A percentile compares a stretch with the other conserved stretches of the same genome.
Conservation (phyloP, 441 rosid genomes). For the Dalechampia spathulata region DNA sequence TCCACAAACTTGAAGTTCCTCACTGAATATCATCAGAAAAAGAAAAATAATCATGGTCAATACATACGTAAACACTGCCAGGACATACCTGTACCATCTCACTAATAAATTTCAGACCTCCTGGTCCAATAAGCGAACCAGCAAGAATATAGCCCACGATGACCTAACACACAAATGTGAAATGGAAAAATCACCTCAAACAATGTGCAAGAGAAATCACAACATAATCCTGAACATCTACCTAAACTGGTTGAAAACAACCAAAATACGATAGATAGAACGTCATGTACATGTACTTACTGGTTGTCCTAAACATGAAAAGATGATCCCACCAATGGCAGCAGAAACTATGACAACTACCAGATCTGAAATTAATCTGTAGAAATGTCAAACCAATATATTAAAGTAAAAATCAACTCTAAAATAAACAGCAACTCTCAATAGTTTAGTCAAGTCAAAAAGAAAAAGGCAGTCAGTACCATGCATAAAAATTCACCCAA, state of each 20-base stretch:
- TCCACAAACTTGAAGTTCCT: background rate
- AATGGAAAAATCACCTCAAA: background rate
- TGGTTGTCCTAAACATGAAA: slow-evolving; percentile 97
- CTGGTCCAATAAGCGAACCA: slow-evolving; percentile 94
- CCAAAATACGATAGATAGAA: slow-evolving; percentile 8
- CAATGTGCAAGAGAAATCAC: slow-evolving; percentile 12
- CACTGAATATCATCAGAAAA: background rate
- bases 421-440: background rate
- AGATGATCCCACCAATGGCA: slow-evolving; percentile 91
- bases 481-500: background rate
- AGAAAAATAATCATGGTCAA: slow-evolving; percentile 1
- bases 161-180: slow-evolving; percentile 36
- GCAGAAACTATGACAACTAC: slow-evolving; percentile 97
- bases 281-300: slow-evolving; percentile 37
- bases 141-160: slow-evolving; percentile 99
- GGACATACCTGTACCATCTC: slow-evolving; percentile 93
- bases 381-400: slow-evolving; percentile 14
- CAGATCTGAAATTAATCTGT: slow-evolving; percentile 94
- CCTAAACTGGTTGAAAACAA: slow-evolving; percentile 4
- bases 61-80: no score
- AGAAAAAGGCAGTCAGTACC: slow-evolving; percentile 5
- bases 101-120: slow-evolving; percentile 90
- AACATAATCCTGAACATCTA: slow-evolving; percentile 11
- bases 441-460: slow-evolving; percentile 6
- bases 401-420: slow-evolving; percentile 11